phyloP scores from a whole-genome alignment of 257 asterid species.

The Solanum lycopersicoides region DNA sequence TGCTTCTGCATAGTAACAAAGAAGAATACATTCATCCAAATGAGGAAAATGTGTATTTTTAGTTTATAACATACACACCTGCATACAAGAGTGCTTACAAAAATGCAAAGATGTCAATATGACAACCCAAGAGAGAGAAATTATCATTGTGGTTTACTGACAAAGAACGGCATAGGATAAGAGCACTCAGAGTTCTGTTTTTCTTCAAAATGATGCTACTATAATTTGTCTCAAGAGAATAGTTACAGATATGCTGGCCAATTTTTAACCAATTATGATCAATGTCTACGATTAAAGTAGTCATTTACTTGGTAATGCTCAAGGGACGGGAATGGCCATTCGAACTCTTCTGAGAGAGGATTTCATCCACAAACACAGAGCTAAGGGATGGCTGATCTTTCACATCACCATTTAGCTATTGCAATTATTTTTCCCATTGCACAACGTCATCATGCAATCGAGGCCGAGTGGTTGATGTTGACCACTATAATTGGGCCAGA shows the following conservation, averaged over 20 bases:
- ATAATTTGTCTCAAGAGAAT: neutral
- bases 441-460: neutral
- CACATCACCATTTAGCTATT: neutral
- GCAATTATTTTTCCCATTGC: neutral
- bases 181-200: neutral
- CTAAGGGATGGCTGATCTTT: neutral
- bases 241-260: neutral
- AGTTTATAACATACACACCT: neutral
- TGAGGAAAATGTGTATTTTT: neutral
- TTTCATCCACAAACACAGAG: neutral
- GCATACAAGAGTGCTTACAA: neutral
- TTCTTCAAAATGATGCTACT: neutral
- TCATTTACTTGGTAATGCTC: neutral
- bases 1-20: constrained; percentile 53
- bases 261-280: neutral
- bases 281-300: neutral
- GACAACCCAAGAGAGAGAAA: neutral
- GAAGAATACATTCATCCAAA: neutral
- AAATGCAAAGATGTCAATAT: neutral
- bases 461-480: neutral
- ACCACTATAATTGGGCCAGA: neutral
- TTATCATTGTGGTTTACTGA: neutral
- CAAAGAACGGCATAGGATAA: neutral
- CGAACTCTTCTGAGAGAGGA: neutral
- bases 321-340: neutral